Percentiles rank a stretch among this genome's conserved stretches.
Conservation (phyloP, 2,329 filamentous ascomycete species). For the Thielaviopsis ethacetica region DNA sequence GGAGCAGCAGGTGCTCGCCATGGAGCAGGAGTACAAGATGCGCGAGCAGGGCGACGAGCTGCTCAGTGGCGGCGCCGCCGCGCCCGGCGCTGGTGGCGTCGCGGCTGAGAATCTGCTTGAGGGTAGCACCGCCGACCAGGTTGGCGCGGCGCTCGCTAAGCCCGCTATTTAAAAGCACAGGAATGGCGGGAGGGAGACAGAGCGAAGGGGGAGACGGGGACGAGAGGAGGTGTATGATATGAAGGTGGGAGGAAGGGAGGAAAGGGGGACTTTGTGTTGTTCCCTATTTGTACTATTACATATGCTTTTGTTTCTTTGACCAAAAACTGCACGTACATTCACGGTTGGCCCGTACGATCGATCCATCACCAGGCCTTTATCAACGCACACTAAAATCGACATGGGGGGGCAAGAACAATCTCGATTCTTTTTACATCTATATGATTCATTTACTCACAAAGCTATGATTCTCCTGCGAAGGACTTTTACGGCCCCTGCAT, state of each 20-base stretch:
- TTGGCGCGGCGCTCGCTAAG: conserved; percentile 34
- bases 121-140: conserved; percentile 28
- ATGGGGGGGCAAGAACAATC: too few species aligned
- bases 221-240: too few species aligned
- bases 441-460: background rate
- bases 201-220: too few species aligned
- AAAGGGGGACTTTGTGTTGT: background rate
- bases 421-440: background rate
- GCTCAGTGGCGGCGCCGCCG: conserved; percentile 32
- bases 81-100: background rate
- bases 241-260: background rate
- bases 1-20: conserved; percentile 91
- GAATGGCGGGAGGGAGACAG: background rate
- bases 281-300: conserved; percentile 7
- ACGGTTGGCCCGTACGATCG: too few species aligned
- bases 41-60: conserved; percentile 74
- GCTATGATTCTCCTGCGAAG: too few species aligned
- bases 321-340: background rate
- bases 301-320: background rate
- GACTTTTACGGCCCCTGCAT: too few species aligned
- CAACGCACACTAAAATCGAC: too few species aligned
- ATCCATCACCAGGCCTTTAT: too few species aligned
- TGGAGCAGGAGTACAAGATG: conserved; percentile 96
- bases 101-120: conserved; percentile 13
- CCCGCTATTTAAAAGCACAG: conserved; percentile 29